Base-by-base conservation (phyloP, 2,329 filamentous ascomycete genomes). In the Phialophora verrucosa region DNA sequence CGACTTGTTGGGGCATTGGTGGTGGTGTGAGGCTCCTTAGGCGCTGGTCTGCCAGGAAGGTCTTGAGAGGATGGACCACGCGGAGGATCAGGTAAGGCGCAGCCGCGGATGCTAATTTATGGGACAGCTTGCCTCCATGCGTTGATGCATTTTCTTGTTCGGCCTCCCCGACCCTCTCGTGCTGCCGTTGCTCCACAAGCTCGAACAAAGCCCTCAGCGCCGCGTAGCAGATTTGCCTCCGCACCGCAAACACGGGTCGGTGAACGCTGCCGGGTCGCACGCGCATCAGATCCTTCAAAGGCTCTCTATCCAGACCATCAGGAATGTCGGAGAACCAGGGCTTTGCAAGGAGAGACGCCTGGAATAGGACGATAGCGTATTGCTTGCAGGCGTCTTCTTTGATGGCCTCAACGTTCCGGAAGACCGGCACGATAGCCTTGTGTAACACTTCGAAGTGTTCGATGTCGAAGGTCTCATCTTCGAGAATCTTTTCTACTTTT, bases 11-110 rank as follows among this genome's bases (percentile, higher is more conserved):
- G 8, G 88, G 89, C 4, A 92, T 82, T 0, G 94, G 94, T 76
- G 95, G 91, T 4, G 95, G 95, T 88, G 96, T 95, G 58, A 89
- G 86, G 0, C 95, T 93, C 14, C 95, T 85, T 23, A 99, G 82
- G 0, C 94, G 93, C 75, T 97, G 94, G 76, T 99, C 95, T 3
- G 93, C 91, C 54, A 96, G 89, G 75, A 96, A 98, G 0, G 89
- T 84, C 63, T 92, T 89, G n/a, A 98, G 80, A 0, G 91, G 89
- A 17, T 97, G 82, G 0, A 91, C 92, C 12, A 91, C 88, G 2
- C 95, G 88, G 1, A 97, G 82, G 53, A 98, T 90, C 2, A 98
- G 83, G 73, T 92, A 94, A 0, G 92, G 92, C 0, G 91, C 90
- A 0, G 90, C 87, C 3, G 90, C 90, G 74, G 88, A 85, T 0